Conservation (phyloP, 2,329 filamentous ascomycete species). For the Ampelomyces quisqualis region DNA sequence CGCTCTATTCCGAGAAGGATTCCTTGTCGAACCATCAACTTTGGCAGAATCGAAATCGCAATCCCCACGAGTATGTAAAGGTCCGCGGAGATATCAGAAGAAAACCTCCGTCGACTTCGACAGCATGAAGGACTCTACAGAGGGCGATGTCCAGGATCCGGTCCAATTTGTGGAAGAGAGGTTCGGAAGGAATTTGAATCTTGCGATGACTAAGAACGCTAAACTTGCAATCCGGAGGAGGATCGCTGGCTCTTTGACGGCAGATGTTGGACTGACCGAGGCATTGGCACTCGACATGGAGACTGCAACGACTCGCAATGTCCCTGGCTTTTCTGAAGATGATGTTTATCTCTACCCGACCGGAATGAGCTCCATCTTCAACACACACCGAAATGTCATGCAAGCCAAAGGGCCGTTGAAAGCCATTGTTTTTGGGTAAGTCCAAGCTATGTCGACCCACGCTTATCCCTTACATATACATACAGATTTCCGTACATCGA, state of each 20-base stretch:
- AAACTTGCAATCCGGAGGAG: conserved; percentile 82
- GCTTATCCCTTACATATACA: conserved; percentile 3
- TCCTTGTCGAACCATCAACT: conserved; percentile 57
- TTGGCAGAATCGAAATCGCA: conserved; percentile 22
- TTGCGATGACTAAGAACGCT: conserved; percentile 75
- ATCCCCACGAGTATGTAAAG: conserved; percentile 57
- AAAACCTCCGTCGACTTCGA: conserved; percentile 53
- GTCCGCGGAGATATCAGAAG: conserved; percentile 78
- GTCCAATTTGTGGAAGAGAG: conserved; percentile 86
- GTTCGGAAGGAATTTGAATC: conserved; percentile 86
- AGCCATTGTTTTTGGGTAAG: conserved; percentile 79
- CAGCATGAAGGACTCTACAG: conserved; percentile 12
- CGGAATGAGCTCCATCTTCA: conserved; percentile 96
- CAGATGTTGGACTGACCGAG: conserved; percentile 66
- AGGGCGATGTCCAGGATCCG: conserved; percentile 62
- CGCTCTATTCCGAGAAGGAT: conserved; percentile 67
- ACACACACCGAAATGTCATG: conserved; percentile 74
- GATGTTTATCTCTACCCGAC: conserved; percentile 87
- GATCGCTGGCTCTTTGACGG: conserved; percentile 81
- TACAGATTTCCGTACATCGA: conserved; percentile 87
- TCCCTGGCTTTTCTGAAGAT: conserved; percentile 70
- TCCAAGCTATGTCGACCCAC: not conserved
- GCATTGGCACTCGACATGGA: conserved; percentile 56
- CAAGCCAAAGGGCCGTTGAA: conserved; percentile 63
- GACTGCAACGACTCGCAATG: conserved; percentile 42